Evolutionary conservation across 768 basidiomycete genomes (phyloP), one percentile per base, ranked within the genome.

Genomic region (Suillus decipiens): DNA sequence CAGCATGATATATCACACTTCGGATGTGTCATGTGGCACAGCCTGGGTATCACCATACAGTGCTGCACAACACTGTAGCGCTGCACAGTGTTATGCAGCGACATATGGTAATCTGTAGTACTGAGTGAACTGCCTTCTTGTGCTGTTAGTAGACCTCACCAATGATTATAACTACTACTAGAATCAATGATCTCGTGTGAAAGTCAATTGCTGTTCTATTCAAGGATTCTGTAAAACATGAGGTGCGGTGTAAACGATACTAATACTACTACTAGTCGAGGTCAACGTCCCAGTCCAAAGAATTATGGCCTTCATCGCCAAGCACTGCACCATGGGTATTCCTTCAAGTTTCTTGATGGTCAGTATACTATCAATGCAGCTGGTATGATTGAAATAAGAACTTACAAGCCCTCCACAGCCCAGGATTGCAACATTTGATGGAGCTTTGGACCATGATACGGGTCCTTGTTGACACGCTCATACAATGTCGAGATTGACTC

Each of bases 1-100:
- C 62, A 67, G 4, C 80, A 75, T 61, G 0, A 45, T 22, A 45
- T 45, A 45, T 45, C 11, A 19, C 7, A 19, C 41, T 45, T 45
- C 4, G 1, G 43, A 22, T 45, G 43, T 45, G 43, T 45, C 43
- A 45, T 45, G 43, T 3, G 2, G 43, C 14, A 37, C 37, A 37
- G n/a, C 43, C 43, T 11, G 19, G 43, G 4, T 45, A 45, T 45
- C 43, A 45, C 43, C 43, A 45, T 11, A 45, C n/a, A 45, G 43
- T 1, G n/a, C 43, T 22, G 19, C 10, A 45, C 43, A 42, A 42
- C 41, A 42, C 41, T 42, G 41, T 42, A 42, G 41, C 3, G 7
- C 17, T 45, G 43, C 22, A 2, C 43, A 45, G 43, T 45, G n/a
- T 45, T 11, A 11, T 45, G 11, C 43, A 45, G 43, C 1, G 1